Evolutionary conservation across 108 stramenopile species (phyloP).

Genomic region (Poteriospumella lacustris): DNA sequence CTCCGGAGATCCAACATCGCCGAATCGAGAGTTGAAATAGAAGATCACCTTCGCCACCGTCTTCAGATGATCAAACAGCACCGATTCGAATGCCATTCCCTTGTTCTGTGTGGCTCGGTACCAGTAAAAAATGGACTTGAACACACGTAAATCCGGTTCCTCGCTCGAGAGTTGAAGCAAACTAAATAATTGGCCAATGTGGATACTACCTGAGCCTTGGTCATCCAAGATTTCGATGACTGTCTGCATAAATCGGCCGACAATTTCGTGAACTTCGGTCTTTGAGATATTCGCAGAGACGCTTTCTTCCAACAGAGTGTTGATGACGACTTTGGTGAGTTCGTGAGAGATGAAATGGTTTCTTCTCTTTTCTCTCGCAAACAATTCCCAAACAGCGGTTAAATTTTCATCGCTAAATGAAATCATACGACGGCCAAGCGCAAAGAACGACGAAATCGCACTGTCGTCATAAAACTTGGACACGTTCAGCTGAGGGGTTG

Average conservation of each 20-base stretch:
- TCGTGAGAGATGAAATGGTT: neutral
- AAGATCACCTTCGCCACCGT: neutral
- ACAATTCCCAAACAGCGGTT: neutral
- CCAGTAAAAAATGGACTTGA: too few relatives aligned
- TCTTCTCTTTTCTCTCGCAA: neutral
- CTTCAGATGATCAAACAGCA: neutral
- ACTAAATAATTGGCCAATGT: neutral
- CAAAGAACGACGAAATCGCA: neutral
- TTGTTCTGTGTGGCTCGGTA: too few relatives aligned
- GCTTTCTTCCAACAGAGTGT: neutral
- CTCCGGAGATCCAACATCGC: neutral
- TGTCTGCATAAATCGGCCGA: neutral
- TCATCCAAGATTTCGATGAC: neutral
- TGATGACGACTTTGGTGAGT: neutral
- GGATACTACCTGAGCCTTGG: neutral
- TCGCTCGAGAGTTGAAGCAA: neutral
- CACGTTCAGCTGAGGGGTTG: neutral
- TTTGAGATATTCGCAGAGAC: neutral
- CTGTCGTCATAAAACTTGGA: neutral
- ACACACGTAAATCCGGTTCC: neutral
- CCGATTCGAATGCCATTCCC: too few relatives aligned
- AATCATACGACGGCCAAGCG: neutral
- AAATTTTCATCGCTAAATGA: neutral
- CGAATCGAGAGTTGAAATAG: neutral
- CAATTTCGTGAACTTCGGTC: neutral